These are phyloP conservation scores for Fusarium phyllophilum DNA, from an alignment of 2,329 filamentous ascomycete genomes.

Conservation along the genomic window DNA sequence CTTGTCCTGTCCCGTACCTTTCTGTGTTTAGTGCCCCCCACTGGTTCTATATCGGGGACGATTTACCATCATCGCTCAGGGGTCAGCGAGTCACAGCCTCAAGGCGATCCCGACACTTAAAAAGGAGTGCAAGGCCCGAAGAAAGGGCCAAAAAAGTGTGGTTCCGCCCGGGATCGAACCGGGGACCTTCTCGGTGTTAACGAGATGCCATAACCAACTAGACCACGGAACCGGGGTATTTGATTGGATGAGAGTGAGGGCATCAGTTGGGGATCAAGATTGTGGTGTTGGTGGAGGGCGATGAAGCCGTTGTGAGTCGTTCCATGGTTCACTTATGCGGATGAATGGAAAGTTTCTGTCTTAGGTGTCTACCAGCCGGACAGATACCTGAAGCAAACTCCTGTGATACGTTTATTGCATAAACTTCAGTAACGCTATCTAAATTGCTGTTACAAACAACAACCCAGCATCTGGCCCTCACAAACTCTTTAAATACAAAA, in stretches of 20 bases:
- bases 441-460: not conserved
- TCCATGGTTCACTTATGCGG: not conserved
- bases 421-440: fast-evolving
- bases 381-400: not conserved
- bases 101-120: not conserved
- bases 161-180: constrained; percentile 21
- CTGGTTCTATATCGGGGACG: constrained; percentile 13
- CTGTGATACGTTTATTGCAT: not conserved
- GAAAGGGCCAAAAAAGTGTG: not conserved
- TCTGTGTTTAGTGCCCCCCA: constrained; percentile 13
- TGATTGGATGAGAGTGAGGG: not conserved
- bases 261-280: not conserved
- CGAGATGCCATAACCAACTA: constrained; percentile 26
- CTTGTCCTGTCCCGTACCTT: not conserved
- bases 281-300: fast-evolving
- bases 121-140: not conserved
- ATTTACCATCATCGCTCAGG: constrained; percentile 23
- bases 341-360: not conserved
- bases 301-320: not conserved
- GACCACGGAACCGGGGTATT: constrained; percentile 2
- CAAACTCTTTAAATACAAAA: too few species aligned
- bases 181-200: constrained; percentile 23
- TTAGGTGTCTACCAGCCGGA: not conserved
- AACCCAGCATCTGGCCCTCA: too few species aligned
- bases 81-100: constrained; percentile 15